Base-by-base conservation (phyloP, 2,329 filamentous ascomycete species). In the Chaetomium olivaceum region DNA sequence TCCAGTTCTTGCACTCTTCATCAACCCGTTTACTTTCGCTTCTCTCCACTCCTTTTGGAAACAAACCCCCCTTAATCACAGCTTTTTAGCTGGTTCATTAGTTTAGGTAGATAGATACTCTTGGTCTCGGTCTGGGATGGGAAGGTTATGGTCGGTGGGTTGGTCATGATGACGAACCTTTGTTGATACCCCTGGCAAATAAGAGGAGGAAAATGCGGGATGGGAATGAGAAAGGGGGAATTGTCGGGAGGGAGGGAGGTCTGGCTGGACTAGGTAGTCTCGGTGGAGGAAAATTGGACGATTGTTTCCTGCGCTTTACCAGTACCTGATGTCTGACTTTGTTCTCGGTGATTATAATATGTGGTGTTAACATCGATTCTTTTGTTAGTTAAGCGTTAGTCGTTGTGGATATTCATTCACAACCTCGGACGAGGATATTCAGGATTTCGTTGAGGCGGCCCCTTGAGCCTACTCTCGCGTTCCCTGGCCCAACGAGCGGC, bases 101-200 rank as follows among this genome's bases (percentile, higher is more conserved):
- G 14, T 50, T 33, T 57, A 63, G 64, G 43, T 66, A 66, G 61
- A 66, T 31, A 61, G 59, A 58, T 65, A 60, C 57, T 43, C 43
- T 52, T 27, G 29, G 29, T 31, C 36, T 48, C n/a, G 46, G 46
- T 19, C 19, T 63, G 29, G 61, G 52, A 60, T 58, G 62, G 43
- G 55, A 55, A 52, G 58, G 51, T 12, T 59, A n/a, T 27, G 52
- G 46, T 52, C 21, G 31, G 51, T 56, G 2, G 50, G 57, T 50
- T 36, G 25, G 55, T 54, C 54, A 65, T 62, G 63, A 65, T 62
- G 59, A 62, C 59, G 59, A 60, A 36, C 14, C 52, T 50, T 66
- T 55, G 60, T 66, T 66, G 64, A 66, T 66, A 66, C 60, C 59
- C 64, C 50, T 62, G 60, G 64, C 39, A 60, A 46, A 14, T 19